Evolutionary conservation across 2,329 filamentous ascomycete species (phyloP).

Genomic region (Aspergillus novoparasiticus): DNA sequence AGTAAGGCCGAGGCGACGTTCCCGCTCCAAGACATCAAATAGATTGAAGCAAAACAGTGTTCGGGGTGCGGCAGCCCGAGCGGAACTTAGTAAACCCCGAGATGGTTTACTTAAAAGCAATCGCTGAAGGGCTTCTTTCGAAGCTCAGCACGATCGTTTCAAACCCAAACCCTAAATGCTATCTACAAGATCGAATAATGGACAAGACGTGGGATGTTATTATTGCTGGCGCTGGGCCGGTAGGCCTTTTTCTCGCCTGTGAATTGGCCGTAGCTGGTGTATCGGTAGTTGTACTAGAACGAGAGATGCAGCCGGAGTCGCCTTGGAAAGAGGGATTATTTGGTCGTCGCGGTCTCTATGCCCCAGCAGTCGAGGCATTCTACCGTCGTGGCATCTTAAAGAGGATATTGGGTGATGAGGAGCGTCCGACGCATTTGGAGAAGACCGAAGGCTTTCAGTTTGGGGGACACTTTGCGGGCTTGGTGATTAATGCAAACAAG

Average conservation of each 20-base stretch:
- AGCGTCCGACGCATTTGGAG: neutral
- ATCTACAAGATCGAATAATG: neutral
- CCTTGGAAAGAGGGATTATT: neutral
- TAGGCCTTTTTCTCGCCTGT: neutral
- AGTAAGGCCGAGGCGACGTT: no score
- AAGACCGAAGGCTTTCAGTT: neutral
- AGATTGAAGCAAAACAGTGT: no score
- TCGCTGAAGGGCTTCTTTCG: no score
- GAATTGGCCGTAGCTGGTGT: neutral
- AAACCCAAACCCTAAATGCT: no score
- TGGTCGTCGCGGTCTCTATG: neutral
- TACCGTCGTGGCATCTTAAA: neutral
- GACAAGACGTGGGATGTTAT: neutral
- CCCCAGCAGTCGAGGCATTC: neutral
- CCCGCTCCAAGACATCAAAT: no score
- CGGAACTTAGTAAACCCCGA: no score
- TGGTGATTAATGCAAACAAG: neutral
- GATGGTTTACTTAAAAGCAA: no score
- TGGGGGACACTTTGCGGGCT: neutral
- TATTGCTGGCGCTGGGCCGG: neutral
- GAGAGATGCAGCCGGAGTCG: neutral
- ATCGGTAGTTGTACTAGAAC: neutral
- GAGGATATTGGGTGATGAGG: neutral
- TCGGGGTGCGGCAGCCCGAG: no score
- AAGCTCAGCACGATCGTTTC: no score